Evolutionary conservation across 306 rosid species (phyloP).

Genomic region (Trifolium pratense): DNA sequence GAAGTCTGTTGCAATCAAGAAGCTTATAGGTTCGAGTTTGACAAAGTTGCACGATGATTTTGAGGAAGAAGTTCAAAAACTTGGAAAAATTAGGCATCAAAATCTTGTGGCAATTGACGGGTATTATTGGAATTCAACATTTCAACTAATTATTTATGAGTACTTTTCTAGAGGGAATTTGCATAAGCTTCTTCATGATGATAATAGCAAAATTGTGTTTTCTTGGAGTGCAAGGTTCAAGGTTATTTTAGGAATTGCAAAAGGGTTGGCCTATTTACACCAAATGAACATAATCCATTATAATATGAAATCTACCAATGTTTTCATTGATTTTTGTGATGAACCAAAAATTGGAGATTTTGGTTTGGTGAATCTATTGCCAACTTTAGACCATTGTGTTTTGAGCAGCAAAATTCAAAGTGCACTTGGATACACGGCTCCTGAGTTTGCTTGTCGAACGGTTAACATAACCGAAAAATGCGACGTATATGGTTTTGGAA

Average conservation of each 20-base stretch:
- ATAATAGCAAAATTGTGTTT: slow-evolving; percentile 48
- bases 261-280: slow-evolving; percentile 88
- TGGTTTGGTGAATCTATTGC: slow-evolving; percentile 82
- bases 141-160: slow-evolving; percentile 86
- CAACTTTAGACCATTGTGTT: slow-evolving; percentile 77
- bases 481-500: slow-evolving; percentile 82
- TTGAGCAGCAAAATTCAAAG: slow-evolving; percentile 94
- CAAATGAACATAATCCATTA: slow-evolving; percentile 73
- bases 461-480: slow-evolving; percentile 89
- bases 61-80: slow-evolving; percentile 72
- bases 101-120: slow-evolving; percentile 91
- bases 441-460: slow-evolving; percentile 88
- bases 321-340: slow-evolving; percentile 67
- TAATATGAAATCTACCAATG: slow-evolving; percentile 81
- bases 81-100: slow-evolving; percentile 73
- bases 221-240: slow-evolving; percentile 85
- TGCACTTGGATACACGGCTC: slow-evolving; percentile 96
- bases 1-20: slow-evolving; percentile 81
- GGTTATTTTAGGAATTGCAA: slow-evolving; percentile 88
- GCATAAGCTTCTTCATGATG: slow-evolving; percentile 77
- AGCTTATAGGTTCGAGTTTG: slow-evolving; percentile 70
- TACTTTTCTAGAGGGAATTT: slow-evolving; percentile 72
- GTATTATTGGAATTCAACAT: slow-evolving; percentile 80
- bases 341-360: slow-evolving; percentile 80
- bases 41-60: slow-evolving; percentile 77